Evolutionary conservation across 2,329 filamentous ascomycete species (phyloP).

Genomic region (Acrodontium crateriforme): DNA sequence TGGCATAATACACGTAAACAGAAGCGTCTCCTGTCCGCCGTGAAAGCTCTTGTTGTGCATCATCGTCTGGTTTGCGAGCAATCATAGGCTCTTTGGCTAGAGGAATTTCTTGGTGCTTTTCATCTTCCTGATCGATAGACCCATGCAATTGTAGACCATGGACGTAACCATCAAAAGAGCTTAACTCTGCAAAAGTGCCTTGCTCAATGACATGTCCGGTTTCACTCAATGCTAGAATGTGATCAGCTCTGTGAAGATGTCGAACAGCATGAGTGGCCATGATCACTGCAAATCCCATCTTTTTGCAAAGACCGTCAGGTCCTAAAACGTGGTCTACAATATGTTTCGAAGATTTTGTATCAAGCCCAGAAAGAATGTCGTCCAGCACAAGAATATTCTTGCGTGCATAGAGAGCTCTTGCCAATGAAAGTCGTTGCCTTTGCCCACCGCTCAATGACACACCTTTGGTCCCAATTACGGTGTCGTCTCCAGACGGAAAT

Average conservation of each 20-base stretch:
- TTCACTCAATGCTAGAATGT: constrained; percentile 24
- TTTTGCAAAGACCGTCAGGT: constrained; percentile 27
- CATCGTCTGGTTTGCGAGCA: constrained; percentile 3
- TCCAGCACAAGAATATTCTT: constrained; percentile 66
- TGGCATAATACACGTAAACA: constrained; percentile 23
- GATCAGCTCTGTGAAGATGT: constrained; percentile 26
- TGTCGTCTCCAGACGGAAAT: constrained; percentile 61
- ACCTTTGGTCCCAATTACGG: constrained; percentile 72
- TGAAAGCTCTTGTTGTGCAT: constrained; percentile 8
- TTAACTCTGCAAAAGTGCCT: constrained; percentile 22
- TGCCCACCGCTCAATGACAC: constrained; percentile 77
- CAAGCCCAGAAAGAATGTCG: constrained; percentile 66
- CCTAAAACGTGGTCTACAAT: constrained; percentile 33
- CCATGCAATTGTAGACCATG: constrained; percentile 1
- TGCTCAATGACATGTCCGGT: constrained; percentile 21
- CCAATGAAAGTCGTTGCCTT: constrained; percentile 69
- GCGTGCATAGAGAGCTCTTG: constrained; percentile 65
- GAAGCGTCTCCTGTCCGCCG: constrained; percentile 25
- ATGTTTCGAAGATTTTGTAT: constrained; percentile 37
- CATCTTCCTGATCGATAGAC: neutral
- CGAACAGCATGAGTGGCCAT: constrained; percentile 29
- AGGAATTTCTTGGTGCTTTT: neutral
- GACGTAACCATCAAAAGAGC: constrained; percentile 5
- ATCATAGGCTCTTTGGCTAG: neutral
- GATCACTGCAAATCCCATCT: constrained; percentile 27